Conservation (phyloP, 495 filamentous ascomycete species). For the Penicillium coffeae region DNA sequence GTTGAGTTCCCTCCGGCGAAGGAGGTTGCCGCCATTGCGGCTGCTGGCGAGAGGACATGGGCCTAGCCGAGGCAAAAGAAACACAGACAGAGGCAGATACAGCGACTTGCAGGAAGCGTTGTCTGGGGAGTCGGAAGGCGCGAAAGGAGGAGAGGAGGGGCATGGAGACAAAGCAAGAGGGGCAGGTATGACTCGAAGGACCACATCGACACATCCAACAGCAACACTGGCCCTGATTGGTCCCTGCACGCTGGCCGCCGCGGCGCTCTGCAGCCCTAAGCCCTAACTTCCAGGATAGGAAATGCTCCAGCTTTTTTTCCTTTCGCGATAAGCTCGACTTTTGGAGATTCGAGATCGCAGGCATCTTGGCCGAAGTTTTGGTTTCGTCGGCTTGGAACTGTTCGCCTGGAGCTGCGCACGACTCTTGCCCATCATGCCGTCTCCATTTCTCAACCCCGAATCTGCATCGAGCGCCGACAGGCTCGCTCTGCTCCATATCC, state of each 20-base stretch:
- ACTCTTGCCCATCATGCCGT: slow-evolving; percentile 35
- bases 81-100: not conserved
- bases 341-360: not conserved
- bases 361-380: not conserved
- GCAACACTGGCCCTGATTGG: slow-evolving; percentile 15
- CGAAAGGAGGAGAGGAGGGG: slow-evolving; percentile 18
- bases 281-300: slow-evolving; percentile 28
- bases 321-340: not conserved
- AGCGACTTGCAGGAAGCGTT: slow-evolving; percentile 9
- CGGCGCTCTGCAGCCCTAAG: slow-evolving; percentile 27
- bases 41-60: slow-evolving; percentile 41
- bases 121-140: slow-evolving; percentile 14
- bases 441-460: slow-evolving; percentile 70
- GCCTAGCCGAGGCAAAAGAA: slow-evolving; percentile 8
- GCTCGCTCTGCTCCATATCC: slow-evolving; percentile 77
- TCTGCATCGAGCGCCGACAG: slow-evolving; percentile 48
- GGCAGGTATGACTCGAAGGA: slow-evolving; percentile 14
- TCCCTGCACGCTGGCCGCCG: slow-evolving; percentile 5
- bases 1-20: slow-evolving; percentile 21
- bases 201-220: slow-evolving; percentile 17
- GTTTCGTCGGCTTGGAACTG: not conserved
- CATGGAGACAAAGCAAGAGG: slow-evolving; percentile 26
- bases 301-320: slow-evolving; percentile 19
- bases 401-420: not conserved
- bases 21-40: slow-evolving; percentile 48